Evolutionary conservation across 208 protist species (phyloP).

Genomic region (Angomonas desouzai): DNA sequence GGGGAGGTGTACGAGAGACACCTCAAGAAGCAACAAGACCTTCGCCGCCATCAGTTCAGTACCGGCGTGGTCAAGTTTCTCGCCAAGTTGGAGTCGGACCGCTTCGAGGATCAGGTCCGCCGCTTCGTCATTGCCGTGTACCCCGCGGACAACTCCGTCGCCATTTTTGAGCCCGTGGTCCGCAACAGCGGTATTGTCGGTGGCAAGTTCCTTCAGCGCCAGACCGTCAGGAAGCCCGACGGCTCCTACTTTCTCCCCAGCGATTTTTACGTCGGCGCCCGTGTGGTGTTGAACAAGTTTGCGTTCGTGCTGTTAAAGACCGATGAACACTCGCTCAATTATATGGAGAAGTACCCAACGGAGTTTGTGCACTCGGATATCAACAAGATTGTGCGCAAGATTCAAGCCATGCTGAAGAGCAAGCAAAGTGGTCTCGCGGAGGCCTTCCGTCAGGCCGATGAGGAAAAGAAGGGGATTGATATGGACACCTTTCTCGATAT

Average conservation of each 20-base stretch:
- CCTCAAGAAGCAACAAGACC: conserved; percentile 62
- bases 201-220: conserved; percentile 92
- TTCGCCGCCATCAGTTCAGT: conserved; percentile 76
- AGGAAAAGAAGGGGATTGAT: conserved; percentile 52
- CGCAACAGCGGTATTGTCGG: conserved; percentile 94
- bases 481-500: conserved; percentile 80
- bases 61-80: conserved; percentile 89
- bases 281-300: conserved; percentile 68
- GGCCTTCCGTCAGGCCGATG: conserved; percentile 71
- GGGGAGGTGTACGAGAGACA: conserved; percentile 84
- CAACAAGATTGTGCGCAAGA: conserved; percentile 81
- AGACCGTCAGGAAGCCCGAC: conserved; percentile 57
- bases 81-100: conserved; percentile 75
- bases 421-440: conserved; percentile 74
- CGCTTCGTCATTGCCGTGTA: conserved; percentile 91
- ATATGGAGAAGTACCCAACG: conserved; percentile 89
- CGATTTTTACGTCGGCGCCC: conserved; percentile 89
- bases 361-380: conserved; percentile 87
- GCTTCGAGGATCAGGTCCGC: conserved; percentile 81
- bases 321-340: conserved; percentile 85
- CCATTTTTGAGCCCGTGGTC: conserved; percentile 86
- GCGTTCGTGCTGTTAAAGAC: conserved; percentile 82
- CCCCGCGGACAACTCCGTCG: conserved; percentile 91
- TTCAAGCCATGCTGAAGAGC: conserved; percentile 85
- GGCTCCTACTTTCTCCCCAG: conserved; percentile 56